Evolutionary conservation across 2,329 filamentous ascomycete genomes (phyloP).

Genomic region (Colletotrichum sp.): DNA sequence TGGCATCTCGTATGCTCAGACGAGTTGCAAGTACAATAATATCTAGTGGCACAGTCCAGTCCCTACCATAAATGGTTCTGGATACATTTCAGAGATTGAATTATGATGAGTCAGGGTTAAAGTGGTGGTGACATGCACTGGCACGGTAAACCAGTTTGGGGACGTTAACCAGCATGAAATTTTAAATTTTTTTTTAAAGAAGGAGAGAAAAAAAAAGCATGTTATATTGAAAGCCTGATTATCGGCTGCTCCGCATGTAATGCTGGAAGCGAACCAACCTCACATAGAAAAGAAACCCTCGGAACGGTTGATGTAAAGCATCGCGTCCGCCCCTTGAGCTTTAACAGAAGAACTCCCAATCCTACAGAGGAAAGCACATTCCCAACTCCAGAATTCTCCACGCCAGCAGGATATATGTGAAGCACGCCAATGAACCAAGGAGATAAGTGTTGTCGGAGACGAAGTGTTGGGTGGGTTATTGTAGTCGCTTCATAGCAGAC

Average conservation of each 20-base stretch:
- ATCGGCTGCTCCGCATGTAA: neutral
- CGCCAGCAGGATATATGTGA: neutral
- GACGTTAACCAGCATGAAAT: neutral
- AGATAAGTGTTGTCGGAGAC: neutral
- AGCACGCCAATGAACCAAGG: neutral
- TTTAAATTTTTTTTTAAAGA: too few species aligned
- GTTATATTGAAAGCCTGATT: neutral
- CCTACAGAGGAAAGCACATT: neutral
- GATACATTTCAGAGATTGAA: neutral
- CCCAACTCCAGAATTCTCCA: neutral
- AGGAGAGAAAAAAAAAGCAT: neutral
- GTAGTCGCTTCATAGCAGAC: neutral
- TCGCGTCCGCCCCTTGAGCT: neutral
- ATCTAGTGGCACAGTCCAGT: neutral
- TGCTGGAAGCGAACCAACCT: neutral
- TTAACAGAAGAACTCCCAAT: neutral
- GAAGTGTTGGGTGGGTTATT: neutral
- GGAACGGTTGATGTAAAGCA: neutral
- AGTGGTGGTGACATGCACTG: neutral
- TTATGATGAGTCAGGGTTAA: neutral
- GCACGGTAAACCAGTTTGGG: neutral
- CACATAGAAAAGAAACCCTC: neutral
- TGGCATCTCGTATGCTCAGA: neutral
- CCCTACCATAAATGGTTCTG: neutral
- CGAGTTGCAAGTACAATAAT: neutral